These are phyloP conservation scores for Beauveria caledonica DNA, from an alignment of 2,329 filamentous ascomycete genomes.

Conservation along the genomic window DNA sequence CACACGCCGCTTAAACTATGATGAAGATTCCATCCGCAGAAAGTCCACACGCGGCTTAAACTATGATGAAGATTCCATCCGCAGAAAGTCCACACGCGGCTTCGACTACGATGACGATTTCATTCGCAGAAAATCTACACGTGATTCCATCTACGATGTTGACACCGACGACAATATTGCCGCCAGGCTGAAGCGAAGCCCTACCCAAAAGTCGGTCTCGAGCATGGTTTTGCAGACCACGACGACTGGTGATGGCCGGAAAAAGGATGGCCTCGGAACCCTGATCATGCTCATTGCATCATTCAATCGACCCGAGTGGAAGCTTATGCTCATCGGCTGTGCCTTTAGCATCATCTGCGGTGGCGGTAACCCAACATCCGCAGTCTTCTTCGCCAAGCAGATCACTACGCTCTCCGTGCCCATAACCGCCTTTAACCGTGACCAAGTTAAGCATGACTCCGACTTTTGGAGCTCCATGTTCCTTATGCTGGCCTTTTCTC, in stretches of 20 bases:
- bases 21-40: no score
- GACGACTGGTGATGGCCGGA: slow-evolving; percentile 35
- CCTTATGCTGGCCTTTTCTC: slow-evolving; percentile 69
- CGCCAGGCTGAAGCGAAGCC: slow-evolving; percentile 47
- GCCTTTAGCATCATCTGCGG: slow-evolving; percentile 70
- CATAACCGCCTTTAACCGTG: slow-evolving; percentile 41
- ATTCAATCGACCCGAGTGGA: slow-evolving; percentile 69
- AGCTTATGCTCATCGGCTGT: slow-evolving; percentile 64
- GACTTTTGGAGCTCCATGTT: slow-evolving; percentile 89
- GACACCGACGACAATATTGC: slow-evolving; percentile 57
- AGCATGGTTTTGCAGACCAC: slow-evolving; percentile 59
- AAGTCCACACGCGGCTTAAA: slow-evolving; percentile 31
- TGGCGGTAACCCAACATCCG: slow-evolving; percentile 61
- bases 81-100: slow-evolving; percentile 35
- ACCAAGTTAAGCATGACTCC: slow-evolving; percentile 56
- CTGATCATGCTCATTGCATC: slow-evolving; percentile 70
- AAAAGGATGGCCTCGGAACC: slow-evolving; percentile 62
- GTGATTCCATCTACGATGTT: slow-evolving; percentile 33
- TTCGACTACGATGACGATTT: slow-evolving; percentile 29
- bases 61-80: slow-evolving; percentile 31
- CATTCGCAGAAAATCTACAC: slow-evolving; percentile 37
- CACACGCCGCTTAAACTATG: no score
- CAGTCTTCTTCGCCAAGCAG: slow-evolving; percentile 83
- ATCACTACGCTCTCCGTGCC: slow-evolving; percentile 59
- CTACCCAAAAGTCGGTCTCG: slow-evolving; percentile 54